Base-by-base conservation (phyloP, 352 stramenopile genomes). In the Phytopythium vexans region DNA sequence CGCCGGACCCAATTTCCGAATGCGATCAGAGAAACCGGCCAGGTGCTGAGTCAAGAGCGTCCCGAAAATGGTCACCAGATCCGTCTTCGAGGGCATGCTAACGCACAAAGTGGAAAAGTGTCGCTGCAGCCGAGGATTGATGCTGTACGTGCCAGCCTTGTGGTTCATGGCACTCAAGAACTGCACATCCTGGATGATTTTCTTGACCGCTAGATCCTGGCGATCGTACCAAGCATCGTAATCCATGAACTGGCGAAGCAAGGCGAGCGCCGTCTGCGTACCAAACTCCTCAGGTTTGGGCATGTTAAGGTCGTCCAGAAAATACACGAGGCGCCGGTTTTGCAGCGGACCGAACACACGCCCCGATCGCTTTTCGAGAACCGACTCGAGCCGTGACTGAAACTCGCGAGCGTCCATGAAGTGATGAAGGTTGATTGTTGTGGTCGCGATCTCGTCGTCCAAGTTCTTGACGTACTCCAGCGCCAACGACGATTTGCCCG, bases 291-390 rank as follows among this genome's bases (percentile, higher is more conserved):
- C 90, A 0, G 89, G 68, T 16, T 72, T 76, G 3, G 90, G 86
- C 85, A 97, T 94, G 56, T 97, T 97, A 11, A 97, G 50, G 49
- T 97, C 89, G 55, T 97, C 89, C 1, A 97, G 59, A 43, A 97
- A 97, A 49, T 95, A 96, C 9, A 97, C 64, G 0, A 97, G 66
- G 7, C 74, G 80, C 14, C 82, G 87, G 48, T 89, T 89, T 48
- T 81, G 75, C 8, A 87, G 67, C 5, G 89, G 89, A 0, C 89
- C 90, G 41, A 80, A 98, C 6, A 94, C 82, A 1, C 86, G 74
- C 3, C 90, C 90, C 5, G 75, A 92, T 4, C 86, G 73, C 60
- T 97, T 97, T 43, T 97, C 90, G 0, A 97, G 58, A 44, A 68
- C 72, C 39, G 84, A 66, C 52, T 97, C 89, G 2, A 97, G 66